These are phyloP conservation scores for Colletotrichum incanum DNA, from an alignment of 2,329 filamentous ascomycete species.

Conservation along the genomic window DNA sequence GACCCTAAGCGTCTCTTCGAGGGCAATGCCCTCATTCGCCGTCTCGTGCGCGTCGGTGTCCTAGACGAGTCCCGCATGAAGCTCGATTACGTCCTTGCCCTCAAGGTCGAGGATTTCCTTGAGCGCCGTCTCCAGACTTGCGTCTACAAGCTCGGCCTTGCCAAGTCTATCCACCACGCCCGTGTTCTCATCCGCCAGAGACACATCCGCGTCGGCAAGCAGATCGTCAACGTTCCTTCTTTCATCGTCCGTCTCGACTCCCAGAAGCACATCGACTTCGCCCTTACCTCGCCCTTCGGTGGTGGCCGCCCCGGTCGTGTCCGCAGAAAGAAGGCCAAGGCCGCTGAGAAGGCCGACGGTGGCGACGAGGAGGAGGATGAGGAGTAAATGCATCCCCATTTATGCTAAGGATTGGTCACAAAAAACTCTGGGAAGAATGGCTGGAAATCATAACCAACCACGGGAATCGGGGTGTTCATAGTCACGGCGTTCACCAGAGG, in stretches of 20 bases:
- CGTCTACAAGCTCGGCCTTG: conserved; percentile 99
- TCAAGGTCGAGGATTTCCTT: conserved; percentile 99
- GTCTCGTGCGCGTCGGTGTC: conserved; percentile 99
- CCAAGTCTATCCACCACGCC: conserved; percentile 99
- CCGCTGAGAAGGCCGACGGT: conserved; percentile 87
- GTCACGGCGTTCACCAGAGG: conserved; percentile 68
- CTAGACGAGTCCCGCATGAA: conserved; percentile 99
- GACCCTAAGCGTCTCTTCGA: conserved; percentile 99
- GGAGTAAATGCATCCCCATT: conserved; percentile 65
- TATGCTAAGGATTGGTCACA: conserved; percentile 42
- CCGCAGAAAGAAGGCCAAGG: conserved; percentile 99
- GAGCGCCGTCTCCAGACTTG: conserved; percentile 99
- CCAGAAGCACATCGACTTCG: conserved; percentile 99
- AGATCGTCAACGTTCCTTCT: conserved; percentile 99
- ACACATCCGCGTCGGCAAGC: conserved; percentile 99
- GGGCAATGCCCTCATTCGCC: conserved; percentile 99
- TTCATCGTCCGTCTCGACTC: conserved; percentile 99
- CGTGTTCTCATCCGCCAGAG: conserved; percentile 99
- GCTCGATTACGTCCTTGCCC: conserved; percentile 99
- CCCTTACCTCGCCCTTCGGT: conserved; percentile 97
- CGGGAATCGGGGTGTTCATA: conserved; percentile 62
- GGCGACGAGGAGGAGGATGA: conserved; percentile 92
- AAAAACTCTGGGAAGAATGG: conserved; percentile 47
- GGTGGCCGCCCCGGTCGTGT: conserved; percentile 97
- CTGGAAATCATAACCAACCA: conserved; percentile 54